These are phyloP conservation scores for Insectozyma bohioensis DNA, from an alignment of 1,139 yeast species.

Conservation along the genomic window DNA sequence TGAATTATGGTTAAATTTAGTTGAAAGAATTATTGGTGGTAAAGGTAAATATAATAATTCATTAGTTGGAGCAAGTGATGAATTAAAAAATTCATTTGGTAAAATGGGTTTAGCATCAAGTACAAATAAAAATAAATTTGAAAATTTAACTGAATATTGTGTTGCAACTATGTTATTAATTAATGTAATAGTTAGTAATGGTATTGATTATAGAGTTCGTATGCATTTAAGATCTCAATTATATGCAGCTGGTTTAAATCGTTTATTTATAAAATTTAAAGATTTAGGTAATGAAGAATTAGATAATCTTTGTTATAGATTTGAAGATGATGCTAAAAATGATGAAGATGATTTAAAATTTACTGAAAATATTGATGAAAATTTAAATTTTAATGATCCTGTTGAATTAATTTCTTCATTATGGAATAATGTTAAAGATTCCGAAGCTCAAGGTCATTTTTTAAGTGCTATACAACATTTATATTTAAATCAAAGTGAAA, in stretches of 20 bases:
- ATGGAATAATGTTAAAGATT: slow-evolving; percentile 69
- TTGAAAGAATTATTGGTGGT: slow-evolving; percentile 77
- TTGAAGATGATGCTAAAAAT: slow-evolving; percentile 62
- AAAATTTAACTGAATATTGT: slow-evolving; percentile 77
- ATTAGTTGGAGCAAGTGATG: slow-evolving; percentile 92
- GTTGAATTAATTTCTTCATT: slow-evolving; percentile 65
- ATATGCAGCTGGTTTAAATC: slow-evolving; percentile 70
- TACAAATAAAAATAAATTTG: slow-evolving; percentile 37
- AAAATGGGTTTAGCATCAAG: slow-evolving; percentile 10
- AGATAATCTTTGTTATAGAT: slow-evolving; percentile 64
- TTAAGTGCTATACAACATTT: slow-evolving; percentile 82
- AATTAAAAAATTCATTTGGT: slow-evolving; percentile 44
- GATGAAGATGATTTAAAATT: slow-evolving; percentile 69
- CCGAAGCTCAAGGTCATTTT: slow-evolving; percentile 71
- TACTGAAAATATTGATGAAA: slow-evolving; percentile 58
- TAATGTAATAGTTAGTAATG: slow-evolving; percentile 67
- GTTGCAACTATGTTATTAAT: slow-evolving; percentile 75
- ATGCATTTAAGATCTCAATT: slow-evolving; percentile 77
- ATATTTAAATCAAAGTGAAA: slow-evolving; percentile 68
- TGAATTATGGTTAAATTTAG: slow-evolving; percentile 81
- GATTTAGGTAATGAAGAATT: slow-evolving; percentile 63
- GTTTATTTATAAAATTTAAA: slow-evolving; percentile 61
- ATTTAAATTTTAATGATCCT: slow-evolving; percentile 72
- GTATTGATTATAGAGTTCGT: slow-evolving; percentile 64
- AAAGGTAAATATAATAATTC: slow-evolving; percentile 84